Evolutionary conservation across 805 yeast species (phyloP).

Genomic region (Wickerhamiella cacticola): DNA sequence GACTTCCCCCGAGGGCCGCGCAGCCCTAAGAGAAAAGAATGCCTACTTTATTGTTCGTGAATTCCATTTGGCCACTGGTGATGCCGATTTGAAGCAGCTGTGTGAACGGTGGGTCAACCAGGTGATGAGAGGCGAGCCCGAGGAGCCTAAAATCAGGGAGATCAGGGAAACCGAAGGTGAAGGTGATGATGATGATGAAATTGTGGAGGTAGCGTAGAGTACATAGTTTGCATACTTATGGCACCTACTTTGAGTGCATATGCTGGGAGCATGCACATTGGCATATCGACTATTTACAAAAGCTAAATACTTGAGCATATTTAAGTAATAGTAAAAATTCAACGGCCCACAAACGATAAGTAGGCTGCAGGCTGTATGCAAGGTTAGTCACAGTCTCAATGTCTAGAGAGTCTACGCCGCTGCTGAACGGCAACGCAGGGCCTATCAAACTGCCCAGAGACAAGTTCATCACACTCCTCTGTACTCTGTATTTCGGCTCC

Average conservation of each 20-base stretch:
- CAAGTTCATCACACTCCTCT: background rate
- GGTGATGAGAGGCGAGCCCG: conserved; percentile 82
- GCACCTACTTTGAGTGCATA: too few species aligned
- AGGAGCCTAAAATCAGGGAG: conserved; percentile 20
- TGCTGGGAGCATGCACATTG: too few species aligned
- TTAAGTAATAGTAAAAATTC: too few species aligned
- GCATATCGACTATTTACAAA: too few species aligned
- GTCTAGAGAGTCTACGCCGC: background rate
- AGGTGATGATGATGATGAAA: conserved; percentile 28
- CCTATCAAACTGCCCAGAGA: conserved; percentile 2
- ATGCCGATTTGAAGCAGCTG: conserved; percentile 46
- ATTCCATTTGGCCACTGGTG: conserved; percentile 45
- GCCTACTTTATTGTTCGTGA: conserved; percentile 83
- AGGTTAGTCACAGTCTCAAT: background rate
- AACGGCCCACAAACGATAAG: too few species aligned
- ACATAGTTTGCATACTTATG: too few species aligned
- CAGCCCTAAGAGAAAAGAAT: conserved; percentile 61
- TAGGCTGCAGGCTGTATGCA: too few species aligned
- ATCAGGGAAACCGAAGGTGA: conserved; percentile 9
- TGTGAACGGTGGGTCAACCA: conserved; percentile 80
- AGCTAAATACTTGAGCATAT: too few species aligned
- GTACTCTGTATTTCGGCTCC: conserved; percentile 25
- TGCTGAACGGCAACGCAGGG: background rate
- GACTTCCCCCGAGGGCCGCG: conserved; percentile 64
- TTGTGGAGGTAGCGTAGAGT: conserved; percentile 40